Evolutionary conservation across 1,139 yeast species (phyloP), one percentile per base, ranked within the genome.

Genomic region (Geotrichum klebahnii): DNA sequence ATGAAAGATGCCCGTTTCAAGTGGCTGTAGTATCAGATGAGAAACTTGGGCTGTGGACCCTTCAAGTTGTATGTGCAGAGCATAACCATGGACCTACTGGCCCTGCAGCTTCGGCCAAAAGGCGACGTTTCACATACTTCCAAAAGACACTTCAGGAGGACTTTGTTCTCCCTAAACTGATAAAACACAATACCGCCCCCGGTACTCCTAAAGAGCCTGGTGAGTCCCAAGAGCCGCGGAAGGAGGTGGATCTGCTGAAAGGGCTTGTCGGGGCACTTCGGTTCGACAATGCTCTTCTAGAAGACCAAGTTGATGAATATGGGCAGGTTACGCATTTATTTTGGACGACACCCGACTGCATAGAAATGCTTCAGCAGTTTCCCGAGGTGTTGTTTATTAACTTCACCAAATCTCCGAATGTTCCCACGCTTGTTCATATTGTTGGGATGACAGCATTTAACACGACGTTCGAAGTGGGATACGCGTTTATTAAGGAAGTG

Each of bases 381-480:
- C 54, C 54, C 10, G 54, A 48, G 22, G 54, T 51, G 8, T 32
- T 51, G 23, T 51, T 51, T 31, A 48, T 51, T 5, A 49, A 51
- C 32, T 29, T 48, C 42, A 29, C 45, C 19, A 33, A 35, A 5
- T 34, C 38, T 19, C 20, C 47, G 26, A 24, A 24, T n/a, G 40
- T 44, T 26, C 52, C 46, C 1, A 36, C 42, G 2, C 35, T 51
- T 9, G 52, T 51, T n/a, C 54, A 51, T 34, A 48, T 51, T 31
- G 46, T 48, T 3, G 54, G 54, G 9, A 48, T 48, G 16, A 51
- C 54, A 2, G 45, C 50, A 5, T 40, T 51, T 34, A 45, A 51
- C 23, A 51, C 54, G 3, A 51, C 52, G 1, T 51, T 51, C 45
- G 54, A 51, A 22, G 50, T 51, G 29, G 54, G 54, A 9, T 51